These are phyloP conservation scores for Ceratocystis destructans DNA, from an alignment of 2,329 filamentous ascomycete species.

Conservation along the genomic window DNA sequence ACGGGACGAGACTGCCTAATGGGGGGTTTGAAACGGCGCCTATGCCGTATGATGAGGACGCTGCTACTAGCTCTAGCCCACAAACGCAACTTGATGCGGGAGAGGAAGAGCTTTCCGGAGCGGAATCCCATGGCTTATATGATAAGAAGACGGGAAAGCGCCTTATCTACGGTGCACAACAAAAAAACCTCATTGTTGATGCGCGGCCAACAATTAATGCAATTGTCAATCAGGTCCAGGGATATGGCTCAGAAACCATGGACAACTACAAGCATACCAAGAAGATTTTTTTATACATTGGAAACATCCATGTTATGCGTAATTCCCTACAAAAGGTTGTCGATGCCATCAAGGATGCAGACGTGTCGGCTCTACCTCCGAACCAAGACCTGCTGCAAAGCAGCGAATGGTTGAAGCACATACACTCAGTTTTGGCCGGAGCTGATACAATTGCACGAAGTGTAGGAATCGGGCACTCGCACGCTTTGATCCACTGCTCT, in stretches of 20 bases:
- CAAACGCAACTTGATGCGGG: background rate
- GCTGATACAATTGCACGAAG: conserved; percentile 72
- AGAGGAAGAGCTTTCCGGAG: conserved; percentile 19
- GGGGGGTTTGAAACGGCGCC: conserved; percentile 7
- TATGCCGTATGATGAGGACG: background rate
- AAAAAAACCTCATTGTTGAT: conserved; percentile 89
- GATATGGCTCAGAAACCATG: conserved; percentile 94
- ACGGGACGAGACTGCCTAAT: background rate
- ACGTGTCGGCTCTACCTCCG: conserved; percentile 69
- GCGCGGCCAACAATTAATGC: conserved; percentile 90
- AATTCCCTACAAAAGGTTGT: conserved; percentile 77
- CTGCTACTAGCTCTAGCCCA: background rate
- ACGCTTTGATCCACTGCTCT: conserved; percentile 93
- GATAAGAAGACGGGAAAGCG: conserved; percentile 49
- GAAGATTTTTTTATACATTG: conserved; percentile 87
- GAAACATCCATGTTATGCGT: conserved; percentile 97
- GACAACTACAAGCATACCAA: conserved; percentile 86
- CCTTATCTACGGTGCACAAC: conserved; percentile 77
- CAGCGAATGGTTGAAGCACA: conserved; percentile 86
- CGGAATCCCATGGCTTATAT: conserved; percentile 28
- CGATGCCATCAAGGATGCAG: conserved; percentile 80
- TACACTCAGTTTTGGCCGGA: conserved; percentile 69
- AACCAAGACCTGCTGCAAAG: conserved; percentile 67
- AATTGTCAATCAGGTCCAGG: conserved; percentile 82
- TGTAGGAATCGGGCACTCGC: conserved; percentile 82